phyloP scores from a whole-genome alignment of 164 flowering plant species.

The Annona squamosa region DNA sequence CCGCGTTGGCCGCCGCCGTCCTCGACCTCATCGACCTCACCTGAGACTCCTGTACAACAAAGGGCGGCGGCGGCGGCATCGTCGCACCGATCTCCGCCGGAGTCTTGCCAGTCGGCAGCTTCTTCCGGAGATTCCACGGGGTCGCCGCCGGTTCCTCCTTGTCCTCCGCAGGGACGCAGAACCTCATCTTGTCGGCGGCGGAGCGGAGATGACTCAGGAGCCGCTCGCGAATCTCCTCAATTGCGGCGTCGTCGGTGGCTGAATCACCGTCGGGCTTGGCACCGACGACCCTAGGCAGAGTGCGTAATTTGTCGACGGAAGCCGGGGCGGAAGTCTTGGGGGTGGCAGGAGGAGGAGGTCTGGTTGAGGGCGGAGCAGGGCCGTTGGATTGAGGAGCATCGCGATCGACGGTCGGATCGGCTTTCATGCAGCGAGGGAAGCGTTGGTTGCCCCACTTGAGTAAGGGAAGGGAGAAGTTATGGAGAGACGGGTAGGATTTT shows the following conservation, averaged over 20 bases:
- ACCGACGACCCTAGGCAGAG: neutral
- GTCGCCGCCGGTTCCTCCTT: constrained; percentile 13
- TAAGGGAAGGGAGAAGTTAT: constrained; percentile 54
- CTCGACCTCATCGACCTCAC: constrained; percentile 22
- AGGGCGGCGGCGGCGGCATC: neutral
- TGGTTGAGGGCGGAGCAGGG: neutral
- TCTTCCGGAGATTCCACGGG: constrained; percentile 77
- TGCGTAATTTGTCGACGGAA: neutral
- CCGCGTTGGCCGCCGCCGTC: neutral
- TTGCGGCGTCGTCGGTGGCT: constrained; percentile 26
- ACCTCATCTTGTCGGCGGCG: constrained; percentile 49
- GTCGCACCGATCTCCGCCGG: constrained; percentile 26
- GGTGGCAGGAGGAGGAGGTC: neutral
- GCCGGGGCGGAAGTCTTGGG: constrained; percentile 7
- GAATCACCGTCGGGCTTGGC: neutral
- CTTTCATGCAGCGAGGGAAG: constrained; percentile 44
- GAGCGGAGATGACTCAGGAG: constrained; percentile 48
- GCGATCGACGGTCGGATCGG: constrained; percentile 5
- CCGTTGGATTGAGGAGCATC: constrained; percentile 7
- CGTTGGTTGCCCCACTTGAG: constrained; percentile 63
- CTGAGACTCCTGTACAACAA: neutral
- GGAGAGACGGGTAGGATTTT: constrained; percentile 48
- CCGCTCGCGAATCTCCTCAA: constrained; percentile 52
- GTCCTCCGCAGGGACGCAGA: constrained; percentile 19
- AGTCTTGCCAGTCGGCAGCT: constrained; percentile 46